These are phyloP conservation scores for Epichloe scottii DNA, from an alignment of 2,329 filamentous ascomycete species.

Conservation along the genomic window DNA sequence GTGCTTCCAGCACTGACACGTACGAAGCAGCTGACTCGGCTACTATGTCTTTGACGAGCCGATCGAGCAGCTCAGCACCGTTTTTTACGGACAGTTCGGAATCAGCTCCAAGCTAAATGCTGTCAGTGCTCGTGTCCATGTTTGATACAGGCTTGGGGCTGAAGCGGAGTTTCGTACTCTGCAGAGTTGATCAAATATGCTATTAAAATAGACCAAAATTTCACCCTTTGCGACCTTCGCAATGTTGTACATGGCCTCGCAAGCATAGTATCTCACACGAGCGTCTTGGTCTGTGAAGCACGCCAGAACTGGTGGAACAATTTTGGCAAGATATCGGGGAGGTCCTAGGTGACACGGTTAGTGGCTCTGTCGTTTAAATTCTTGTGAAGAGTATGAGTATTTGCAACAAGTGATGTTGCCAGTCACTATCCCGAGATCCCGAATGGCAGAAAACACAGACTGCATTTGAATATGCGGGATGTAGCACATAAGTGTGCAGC, in stretches of 20 bases:
- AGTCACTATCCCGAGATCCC: background rate
- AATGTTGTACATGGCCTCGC: conserved; percentile 99
- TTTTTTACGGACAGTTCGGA: conserved; percentile 97
- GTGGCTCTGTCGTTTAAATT: background rate
- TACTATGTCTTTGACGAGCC: conserved; percentile 91
- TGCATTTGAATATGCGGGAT: background rate
- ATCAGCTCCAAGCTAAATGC: conserved; percentile 71
- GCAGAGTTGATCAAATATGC: conserved; percentile 93
- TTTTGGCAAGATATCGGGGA: conserved; percentile 87
- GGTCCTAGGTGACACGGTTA: conserved; percentile 46
- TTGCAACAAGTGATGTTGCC: background rate
- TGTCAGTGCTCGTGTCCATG: conserved; percentile 1
- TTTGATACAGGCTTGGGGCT: background rate
- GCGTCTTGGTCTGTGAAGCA: conserved; percentile 99
- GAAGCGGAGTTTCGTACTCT: conserved; percentile 48
- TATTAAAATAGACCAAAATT: conserved; percentile 93
- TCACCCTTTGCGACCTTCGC: conserved; percentile 98
- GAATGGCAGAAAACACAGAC: background rate
- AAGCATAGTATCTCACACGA: conserved; percentile 92
- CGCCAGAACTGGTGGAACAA: conserved; percentile 89
- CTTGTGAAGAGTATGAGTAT: background rate
- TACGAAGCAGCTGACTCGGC: conserved; percentile 92
- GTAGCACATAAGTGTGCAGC: background rate
- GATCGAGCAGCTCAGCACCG: conserved; percentile 86
- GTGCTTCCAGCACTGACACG: conserved; percentile 69